Evolutionary conservation across 2,329 filamentous ascomycete species (phyloP).

Genomic region (Colletotrichum brevisporum): DNA sequence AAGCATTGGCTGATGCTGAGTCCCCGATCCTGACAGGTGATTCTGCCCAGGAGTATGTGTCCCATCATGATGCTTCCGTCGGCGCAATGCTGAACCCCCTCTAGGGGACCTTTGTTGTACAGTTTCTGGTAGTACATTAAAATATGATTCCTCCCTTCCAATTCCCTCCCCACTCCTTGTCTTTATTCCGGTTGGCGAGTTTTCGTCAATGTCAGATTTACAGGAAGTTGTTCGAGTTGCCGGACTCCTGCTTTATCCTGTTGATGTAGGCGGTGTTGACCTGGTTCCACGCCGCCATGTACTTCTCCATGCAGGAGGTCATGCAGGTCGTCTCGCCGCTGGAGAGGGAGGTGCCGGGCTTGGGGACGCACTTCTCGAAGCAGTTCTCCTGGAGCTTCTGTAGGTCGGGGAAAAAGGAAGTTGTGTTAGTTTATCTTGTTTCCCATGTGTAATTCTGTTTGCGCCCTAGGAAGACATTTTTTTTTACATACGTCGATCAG

Average conservation of each 20-base stretch:
- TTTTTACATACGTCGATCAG: conserved; percentile 74
- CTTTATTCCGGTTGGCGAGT: neutral
- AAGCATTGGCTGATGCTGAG: conserved; percentile 10
- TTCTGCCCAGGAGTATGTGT: neutral
- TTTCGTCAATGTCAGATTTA: neutral
- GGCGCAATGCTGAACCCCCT: neutral
- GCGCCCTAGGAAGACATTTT: neutral
- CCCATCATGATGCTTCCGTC: conserved; percentile 3
- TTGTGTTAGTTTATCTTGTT: neutral
- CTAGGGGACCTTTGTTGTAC: conserved; percentile 24
- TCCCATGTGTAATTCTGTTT: neutral
- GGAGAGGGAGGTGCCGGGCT: conserved; percentile 76
- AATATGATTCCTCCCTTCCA: neutral
- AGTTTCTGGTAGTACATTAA: conserved; percentile 32
- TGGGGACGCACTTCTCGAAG: conserved; percentile 82
- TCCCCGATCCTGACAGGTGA: neutral
- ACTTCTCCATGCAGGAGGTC: conserved; percentile 86
- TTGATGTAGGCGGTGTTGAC: conserved; percentile 78
- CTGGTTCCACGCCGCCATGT: conserved; percentile 84
- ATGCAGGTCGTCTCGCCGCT: conserved; percentile 79
- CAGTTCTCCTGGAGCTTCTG: conserved; percentile 87
- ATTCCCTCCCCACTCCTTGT: neutral
- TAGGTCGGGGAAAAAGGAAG: neutral
- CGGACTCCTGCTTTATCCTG: conserved; percentile 72
- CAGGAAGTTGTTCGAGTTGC: conserved; percentile 44